Base-by-base conservation (phyloP, 805 yeast genomes). In the Kockiozyma suomiensis region DNA sequence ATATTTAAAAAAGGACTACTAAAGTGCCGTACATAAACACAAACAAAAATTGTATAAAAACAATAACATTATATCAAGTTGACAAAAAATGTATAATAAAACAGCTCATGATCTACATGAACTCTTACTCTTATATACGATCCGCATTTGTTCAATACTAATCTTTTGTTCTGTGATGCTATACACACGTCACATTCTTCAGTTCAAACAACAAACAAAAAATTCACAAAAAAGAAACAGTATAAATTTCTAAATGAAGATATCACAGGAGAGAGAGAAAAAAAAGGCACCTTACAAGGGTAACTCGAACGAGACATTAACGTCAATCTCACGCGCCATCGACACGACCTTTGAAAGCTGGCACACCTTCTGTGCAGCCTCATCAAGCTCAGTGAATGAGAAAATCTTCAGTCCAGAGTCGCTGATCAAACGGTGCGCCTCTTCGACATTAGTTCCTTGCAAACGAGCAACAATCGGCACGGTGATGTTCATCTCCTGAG, bases 391-490 rank as follows among this genome's bases (percentile, higher is more conserved):
- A 74, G 86, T 88, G 78, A 86, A 89, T 62, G 96, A 86, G 77
- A 82, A 90, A 76, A 94, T 88, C 84, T 91, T 89, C 76, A 94
- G 83, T 56, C 98, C 98, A 42, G 97, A 90, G 73, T 90, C 82
- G 38, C 81, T 77, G 71, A 94, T 89, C 78, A 93, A 83, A 73
- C 87, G 81, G 79, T 87, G 89, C 71, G 98, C 99, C 74, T 86
- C 81, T 70, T 84, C 88, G 78, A 87, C 83, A 82, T 94, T 94
- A 66, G 99, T 94, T 78, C 99, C 99, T 82, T 96, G 98, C 74
- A 94, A 83, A 85, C 99, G 90, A 64, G 92, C 98, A 69, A 94
- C 96, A 72, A 94, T 94, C 68, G 99, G 99, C 58, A 94, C 88
- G 66, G 83, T 85, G 75, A 94, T 85, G 72, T 88, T 85, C 82